Base-by-base conservation (phyloP, 2,329 filamentous ascomycete species). In the Neofusicoccum kwambonambiense region DNA sequence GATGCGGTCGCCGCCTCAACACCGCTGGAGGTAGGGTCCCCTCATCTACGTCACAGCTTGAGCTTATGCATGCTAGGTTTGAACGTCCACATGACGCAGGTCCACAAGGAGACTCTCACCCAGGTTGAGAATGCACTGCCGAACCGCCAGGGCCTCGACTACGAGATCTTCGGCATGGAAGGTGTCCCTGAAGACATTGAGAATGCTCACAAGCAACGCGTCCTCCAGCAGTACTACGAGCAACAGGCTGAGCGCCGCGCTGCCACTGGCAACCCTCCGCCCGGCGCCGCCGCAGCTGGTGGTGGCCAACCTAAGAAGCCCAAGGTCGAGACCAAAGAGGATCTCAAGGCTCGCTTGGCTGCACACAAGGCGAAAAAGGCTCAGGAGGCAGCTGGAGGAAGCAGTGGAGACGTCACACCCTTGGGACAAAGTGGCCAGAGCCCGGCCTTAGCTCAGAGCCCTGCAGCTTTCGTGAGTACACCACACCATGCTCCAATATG, bases 91-190 rank as follows among this genome's bases (percentile, higher is more conserved):
- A 90, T 98, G 92, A 96, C 94, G 75, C 95, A 99, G 78, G 95
- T 99, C 54, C 95, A 99, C 83, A 99, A 99, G 78, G 93, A 97
- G 77, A 91, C 89, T 35, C 85, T 98, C 57, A 88, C 87, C 19
- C 87, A 88, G 50, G 93, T 99, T 73, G 94, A 97, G 72, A 97
- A 98, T 83, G 93, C 95, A 57, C 85, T 97, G 3, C 89, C 91
- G 0, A 94, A 94, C 73, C 89, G 95, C 68, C 87, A 92, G 68
- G 90, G 90, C 66, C 87, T 96, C 66, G 92, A 96, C 66, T 88
- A 96, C 66, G 95, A 99, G 79, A 97, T 99, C 73, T 99, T 98
- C 76, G 95, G 94, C 73, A 97, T 97, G 91, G 93, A 97, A 77
- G 95, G 95, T 74, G 92, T 98, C 42, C 95, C 95, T 2, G 90